Percentiles rank a stretch among this genome's conserved stretches.
phyloP scores from a whole-genome alignment of 331 rosid species.

The Erythrophleum ivorense region DNA sequence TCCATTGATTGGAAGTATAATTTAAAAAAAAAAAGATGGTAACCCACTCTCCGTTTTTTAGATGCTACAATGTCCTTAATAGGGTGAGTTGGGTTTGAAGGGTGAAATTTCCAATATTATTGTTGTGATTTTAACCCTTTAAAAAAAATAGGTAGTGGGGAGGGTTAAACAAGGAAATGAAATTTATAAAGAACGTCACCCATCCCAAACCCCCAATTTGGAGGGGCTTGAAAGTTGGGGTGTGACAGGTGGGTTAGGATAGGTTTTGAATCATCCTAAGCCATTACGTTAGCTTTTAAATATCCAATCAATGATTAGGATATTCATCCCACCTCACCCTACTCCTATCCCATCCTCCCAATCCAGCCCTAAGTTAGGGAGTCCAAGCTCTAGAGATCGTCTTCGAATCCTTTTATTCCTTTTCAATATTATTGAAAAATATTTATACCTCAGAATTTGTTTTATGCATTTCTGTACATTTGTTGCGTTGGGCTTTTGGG shows the following conservation, averaged over 20 bases:
- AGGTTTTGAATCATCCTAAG: too few relatives aligned
- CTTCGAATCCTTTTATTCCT: conserved; percentile 14
- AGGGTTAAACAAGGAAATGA: neutral
- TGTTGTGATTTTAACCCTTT: neutral
- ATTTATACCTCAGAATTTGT: neutral
- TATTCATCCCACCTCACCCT: neutral
- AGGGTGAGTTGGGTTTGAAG: neutral
- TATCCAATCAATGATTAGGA: too few relatives aligned
- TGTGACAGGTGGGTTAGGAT: neutral
- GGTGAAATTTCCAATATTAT: neutral
- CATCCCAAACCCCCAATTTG: neutral
- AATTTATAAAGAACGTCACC: neutral
- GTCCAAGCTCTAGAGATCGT: neutral
- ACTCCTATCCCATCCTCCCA: neutral
- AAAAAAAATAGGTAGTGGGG: neutral
- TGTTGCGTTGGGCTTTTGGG: conserved; percentile 19
- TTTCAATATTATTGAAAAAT: conserved; percentile 23
- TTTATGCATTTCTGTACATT: conserved; percentile 8
- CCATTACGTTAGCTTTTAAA: too few relatives aligned
- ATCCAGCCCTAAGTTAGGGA: neutral
- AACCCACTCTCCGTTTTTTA: neutral
- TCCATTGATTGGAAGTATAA: neutral
- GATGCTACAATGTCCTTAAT: neutral
- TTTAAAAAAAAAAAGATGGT: neutral
- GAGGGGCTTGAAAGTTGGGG: neutral